Conservation (phyloP, 2,329 filamentous ascomycete species). For the Monosporascus sp. region DNA sequence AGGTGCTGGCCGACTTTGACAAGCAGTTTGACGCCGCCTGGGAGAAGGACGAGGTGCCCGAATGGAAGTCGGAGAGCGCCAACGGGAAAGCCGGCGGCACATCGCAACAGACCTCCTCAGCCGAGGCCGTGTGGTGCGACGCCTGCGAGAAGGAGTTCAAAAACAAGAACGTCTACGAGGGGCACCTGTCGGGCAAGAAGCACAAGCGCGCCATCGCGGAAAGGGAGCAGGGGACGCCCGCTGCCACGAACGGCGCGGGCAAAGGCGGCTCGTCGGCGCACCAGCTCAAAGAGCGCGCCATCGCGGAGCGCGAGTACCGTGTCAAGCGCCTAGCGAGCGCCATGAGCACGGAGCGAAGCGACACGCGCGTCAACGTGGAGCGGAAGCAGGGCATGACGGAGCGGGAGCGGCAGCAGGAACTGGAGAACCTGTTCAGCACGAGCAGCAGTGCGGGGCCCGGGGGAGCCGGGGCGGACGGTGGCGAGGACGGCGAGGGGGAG, state of each 20-base stretch:
- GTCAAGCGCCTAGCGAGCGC: constrained; percentile 73
- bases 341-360: constrained; percentile 81
- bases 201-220: constrained; percentile 78
- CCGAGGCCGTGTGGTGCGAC: constrained; percentile 76
- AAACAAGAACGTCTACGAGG: constrained; percentile 90
- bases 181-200: constrained; percentile 84
- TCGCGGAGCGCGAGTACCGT: constrained; percentile 83
- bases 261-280: constrained; percentile 32
- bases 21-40: constrained; percentile 79
- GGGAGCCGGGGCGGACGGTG: constrained; percentile 41
- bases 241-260: constrained; percentile 23
- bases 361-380: constrained; percentile 92
- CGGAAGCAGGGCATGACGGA: constrained; percentile 97
- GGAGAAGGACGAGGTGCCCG: constrained; percentile 71
- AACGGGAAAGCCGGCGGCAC: constrained; percentile 32
- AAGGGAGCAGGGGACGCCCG: constrained; percentile 44
- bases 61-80: constrained; percentile 62
- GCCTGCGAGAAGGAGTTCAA: constrained; percentile 94
- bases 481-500: constrained; percentile 62
- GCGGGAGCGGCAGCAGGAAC: constrained; percentile 86
- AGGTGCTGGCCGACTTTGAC: constrained; percentile 70
- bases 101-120: constrained; percentile 30
- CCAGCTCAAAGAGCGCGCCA: constrained; percentile 77
- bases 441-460: constrained; percentile 44
- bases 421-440: constrained; percentile 71